These are phyloP conservation scores for Coemansia sp. DNA, from an alignment of 192 early-diverging fungal genomes.

Conservation along the genomic window DNA sequence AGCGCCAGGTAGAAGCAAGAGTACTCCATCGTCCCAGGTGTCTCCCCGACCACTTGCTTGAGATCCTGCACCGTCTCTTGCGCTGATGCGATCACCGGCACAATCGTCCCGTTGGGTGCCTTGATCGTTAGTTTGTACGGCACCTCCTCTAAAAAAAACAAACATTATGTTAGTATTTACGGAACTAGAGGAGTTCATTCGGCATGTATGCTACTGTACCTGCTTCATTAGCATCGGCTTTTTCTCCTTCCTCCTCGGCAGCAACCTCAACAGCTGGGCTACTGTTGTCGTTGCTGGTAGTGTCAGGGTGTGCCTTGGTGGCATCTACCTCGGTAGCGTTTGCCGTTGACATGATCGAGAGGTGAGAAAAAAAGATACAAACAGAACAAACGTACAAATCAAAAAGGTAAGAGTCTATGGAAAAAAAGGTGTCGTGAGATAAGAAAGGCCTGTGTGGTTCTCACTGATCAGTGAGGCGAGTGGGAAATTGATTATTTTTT, in stretches of 20 bases:
- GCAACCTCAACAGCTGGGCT: neutral
- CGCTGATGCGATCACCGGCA: slow-evolving; percentile 57
- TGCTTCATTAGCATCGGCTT: neutral
- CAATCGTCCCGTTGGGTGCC: slow-evolving; percentile 41
- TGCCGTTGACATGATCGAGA: slow-evolving; percentile 27
- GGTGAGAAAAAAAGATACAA: neutral
- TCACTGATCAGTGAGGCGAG: neutral
- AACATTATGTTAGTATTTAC: neutral
- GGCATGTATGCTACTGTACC: neutral
- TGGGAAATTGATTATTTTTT: neutral
- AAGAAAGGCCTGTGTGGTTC: neutral
- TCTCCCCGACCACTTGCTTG: slow-evolving; percentile 84
- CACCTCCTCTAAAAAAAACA: slow-evolving; percentile 25
- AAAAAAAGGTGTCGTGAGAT: slow-evolving; percentile 5
- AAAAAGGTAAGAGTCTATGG: neutral
- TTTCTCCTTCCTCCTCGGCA: neutral
- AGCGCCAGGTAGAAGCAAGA: slow-evolving; percentile 88
- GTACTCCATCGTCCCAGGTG: slow-evolving; percentile 78
- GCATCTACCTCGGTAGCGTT: slow-evolving; percentile 11
- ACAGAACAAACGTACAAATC: neutral
- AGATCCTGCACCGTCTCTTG: slow-evolving; percentile 84
- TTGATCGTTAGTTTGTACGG: slow-evolving; percentile 42
- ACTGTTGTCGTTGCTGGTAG: neutral
- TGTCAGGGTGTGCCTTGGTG: slow-evolving; percentile 4
- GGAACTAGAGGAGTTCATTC: neutral